Evolutionary conservation across 306 rosid species (phyloP), one percentile per base, ranked within the genome.

Genomic region (Rosa rugosa): DNA sequence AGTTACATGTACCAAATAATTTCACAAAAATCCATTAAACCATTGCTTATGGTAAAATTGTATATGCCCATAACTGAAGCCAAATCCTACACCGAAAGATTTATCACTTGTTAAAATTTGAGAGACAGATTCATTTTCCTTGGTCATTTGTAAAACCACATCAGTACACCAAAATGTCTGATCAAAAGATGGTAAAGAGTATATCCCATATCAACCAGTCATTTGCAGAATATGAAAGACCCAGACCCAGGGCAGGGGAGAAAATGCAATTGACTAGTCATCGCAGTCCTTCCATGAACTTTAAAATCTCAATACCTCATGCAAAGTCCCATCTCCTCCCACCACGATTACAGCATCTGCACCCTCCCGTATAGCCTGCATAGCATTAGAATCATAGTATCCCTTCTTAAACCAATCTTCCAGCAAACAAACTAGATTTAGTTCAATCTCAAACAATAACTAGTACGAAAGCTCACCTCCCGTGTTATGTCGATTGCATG

Each of bases 301-400:
- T 54, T 18, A 56, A 16, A 69, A 53, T 69, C n/a, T 25, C 40
- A 59, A 25, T 66, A 95, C 98, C 99, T 95, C 99, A 78, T 95
- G 98, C 81, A 95, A 91, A 56, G 98, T 95, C 87, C 99, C 98
- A 80, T 95, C 98, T 74, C 99, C 99, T 83, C 99, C 99, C 77
- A 95, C 99, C 51, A 92, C 94, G 71, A 95, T 84, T 56, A 95
- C 97, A 83, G 98, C 93, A 71, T 91, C 94, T 40, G 93, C 96
- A 57, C 99, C 99, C 77, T 95, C 98, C 77, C 88, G 77, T 73
- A 95, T 91, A 78, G 98, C 97, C 99, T 93, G 84, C 71, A 83
- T 16, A 65, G 56, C 70, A 82, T 11, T 16, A 27, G 51, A 86
- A 49, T 69, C 50, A 80, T 42, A 53, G 46, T 31, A 80, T 60